Conservation (phyloP, 2,329 filamentous ascomycete genomes). For the Teratosphaeria viscida region DNA sequence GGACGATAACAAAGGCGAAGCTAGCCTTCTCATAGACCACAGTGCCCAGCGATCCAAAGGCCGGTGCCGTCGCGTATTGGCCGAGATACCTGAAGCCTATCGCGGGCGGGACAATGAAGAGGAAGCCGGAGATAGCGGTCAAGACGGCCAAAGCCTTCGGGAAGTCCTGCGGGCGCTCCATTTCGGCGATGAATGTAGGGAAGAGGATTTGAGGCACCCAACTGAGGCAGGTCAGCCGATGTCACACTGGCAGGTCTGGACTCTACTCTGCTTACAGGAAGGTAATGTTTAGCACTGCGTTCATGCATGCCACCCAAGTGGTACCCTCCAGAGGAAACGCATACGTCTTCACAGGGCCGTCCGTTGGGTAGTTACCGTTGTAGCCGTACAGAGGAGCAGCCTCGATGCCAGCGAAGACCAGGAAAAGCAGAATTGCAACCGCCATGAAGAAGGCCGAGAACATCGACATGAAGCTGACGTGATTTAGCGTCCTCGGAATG, state of each 20-base stretch:
- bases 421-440: conserved; percentile 40
- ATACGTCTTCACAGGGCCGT: conserved; percentile 36
- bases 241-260: not conserved
- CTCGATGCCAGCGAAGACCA: conserved; percentile 40
- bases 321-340: conserved; percentile 38
- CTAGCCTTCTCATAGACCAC: conserved; percentile 38
- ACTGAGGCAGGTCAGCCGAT: not conserved
- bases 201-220: conserved; percentile 45
- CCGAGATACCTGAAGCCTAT: conserved; percentile 41
- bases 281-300: conserved; percentile 37
- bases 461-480: conserved; percentile 44
- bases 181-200: conserved; percentile 42
- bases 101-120: conserved; percentile 41
- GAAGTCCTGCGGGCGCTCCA: conserved; percentile 41
- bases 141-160: conserved; percentile 41
- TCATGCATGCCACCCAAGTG: conserved; percentile 39
- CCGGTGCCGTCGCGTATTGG: conserved; percentile 41
- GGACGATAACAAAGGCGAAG: conserved; percentile 43
- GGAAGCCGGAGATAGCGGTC: conserved; percentile 33
- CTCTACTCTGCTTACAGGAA: conserved; percentile 18
- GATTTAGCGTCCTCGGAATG: conserved; percentile 34
- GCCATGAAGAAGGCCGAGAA: conserved; percentile 40
- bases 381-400: conserved; percentile 35
- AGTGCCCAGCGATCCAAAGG: conserved; percentile 38
- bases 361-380: conserved; percentile 35